Percentiles rank a stretch among this genome's conserved stretches.
These are phyloP conservation scores for Dioscorea zingiberensis DNA, from an alignment of 106 monocot genomes.

Conservation along the genomic window DNA sequence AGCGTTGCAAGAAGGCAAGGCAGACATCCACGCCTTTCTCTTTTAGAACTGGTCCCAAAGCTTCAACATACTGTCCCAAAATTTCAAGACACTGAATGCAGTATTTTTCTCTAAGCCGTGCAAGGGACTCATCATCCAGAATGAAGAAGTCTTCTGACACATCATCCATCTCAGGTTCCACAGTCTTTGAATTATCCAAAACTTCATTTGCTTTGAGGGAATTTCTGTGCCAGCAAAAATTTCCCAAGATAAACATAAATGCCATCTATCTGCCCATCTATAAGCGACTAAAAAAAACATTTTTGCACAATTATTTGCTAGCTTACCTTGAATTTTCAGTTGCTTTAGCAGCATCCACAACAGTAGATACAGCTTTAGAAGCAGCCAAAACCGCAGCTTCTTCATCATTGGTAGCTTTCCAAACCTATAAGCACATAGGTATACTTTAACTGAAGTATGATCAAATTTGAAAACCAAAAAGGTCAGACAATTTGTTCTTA, in stretches of 20 bases:
- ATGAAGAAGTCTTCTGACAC: constrained; percentile 52
- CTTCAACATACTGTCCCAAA: constrained; percentile 97
- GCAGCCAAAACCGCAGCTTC: constrained; percentile 83
- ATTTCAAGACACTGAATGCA: constrained; percentile 79
- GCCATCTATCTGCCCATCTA: too few species aligned
- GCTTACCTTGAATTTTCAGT: constrained; percentile 60
- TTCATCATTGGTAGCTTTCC: constrained; percentile 65
- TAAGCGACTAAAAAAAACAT: too few species aligned
- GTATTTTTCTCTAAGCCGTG: constrained; percentile 67
- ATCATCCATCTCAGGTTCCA: constrained; percentile 35
- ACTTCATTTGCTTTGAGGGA: constrained; percentile 29
- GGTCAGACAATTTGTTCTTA: constrained; percentile 21
- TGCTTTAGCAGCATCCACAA: constrained; percentile 84
- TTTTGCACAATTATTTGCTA: neutral
- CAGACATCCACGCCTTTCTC: constrained; percentile 98
- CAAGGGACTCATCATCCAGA: constrained; percentile 56
- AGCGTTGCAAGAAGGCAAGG: constrained; percentile 64
- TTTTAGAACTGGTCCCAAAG: constrained; percentile 83
- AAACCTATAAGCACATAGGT: constrained; percentile 34
- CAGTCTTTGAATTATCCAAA: constrained; percentile 13
- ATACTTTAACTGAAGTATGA: constrained; percentile 3
- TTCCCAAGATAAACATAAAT: too few species aligned
- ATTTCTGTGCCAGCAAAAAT: constrained; percentile 16
- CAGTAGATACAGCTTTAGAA: constrained; percentile 83
- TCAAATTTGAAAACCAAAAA: neutral